These are phyloP conservation scores for Cordyceps cateniannulata DNA, from an alignment of 2,329 filamentous ascomycete genomes.

Conservation along the genomic window DNA sequence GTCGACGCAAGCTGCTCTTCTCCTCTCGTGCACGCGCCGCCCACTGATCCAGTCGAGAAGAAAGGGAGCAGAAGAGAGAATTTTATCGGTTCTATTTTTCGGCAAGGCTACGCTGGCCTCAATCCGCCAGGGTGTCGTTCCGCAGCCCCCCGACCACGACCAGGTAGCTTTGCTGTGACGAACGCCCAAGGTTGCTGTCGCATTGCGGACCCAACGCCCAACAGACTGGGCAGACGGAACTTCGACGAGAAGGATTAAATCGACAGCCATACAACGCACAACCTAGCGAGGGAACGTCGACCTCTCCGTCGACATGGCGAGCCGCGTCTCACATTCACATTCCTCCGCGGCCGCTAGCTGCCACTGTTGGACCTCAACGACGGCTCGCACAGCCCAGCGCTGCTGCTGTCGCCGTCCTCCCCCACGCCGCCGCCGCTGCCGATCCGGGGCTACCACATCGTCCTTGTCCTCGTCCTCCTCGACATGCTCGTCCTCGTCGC, in stretches of 20 bases:
- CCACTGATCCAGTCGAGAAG: neutral
- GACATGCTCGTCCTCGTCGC: neutral
- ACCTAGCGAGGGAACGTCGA: neutral
- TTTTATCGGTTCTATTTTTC: neutral
- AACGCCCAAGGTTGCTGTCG: too few relatives aligned
- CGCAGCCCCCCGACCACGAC: too few relatives aligned
- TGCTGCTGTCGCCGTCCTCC: neutral
- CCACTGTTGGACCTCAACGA: neutral
- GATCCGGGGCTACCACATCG: neutral
- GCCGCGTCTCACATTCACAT: slow-evolving; percentile 11
- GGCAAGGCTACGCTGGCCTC: too few relatives aligned
- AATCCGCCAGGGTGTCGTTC: too few relatives aligned
- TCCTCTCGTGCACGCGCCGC: neutral
- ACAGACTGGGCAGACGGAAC: too few relatives aligned
- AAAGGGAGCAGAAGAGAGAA: neutral
- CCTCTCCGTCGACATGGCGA: neutral
- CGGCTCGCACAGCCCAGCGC: neutral
- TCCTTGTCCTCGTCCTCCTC: neutral
- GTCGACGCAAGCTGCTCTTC: neutral
- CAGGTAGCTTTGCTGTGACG: too few relatives aligned
- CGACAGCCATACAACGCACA: too few relatives aligned
- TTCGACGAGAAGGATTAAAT: too few relatives aligned
- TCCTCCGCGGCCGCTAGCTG: neutral
- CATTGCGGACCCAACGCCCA: too few relatives aligned
- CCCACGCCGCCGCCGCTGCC: neutral